Evolutionary conservation across 176 grass and related monocot genomes (phyloP), one percentile per base, ranked within the genome.

Genomic region (Oryza glaberrima): DNA sequence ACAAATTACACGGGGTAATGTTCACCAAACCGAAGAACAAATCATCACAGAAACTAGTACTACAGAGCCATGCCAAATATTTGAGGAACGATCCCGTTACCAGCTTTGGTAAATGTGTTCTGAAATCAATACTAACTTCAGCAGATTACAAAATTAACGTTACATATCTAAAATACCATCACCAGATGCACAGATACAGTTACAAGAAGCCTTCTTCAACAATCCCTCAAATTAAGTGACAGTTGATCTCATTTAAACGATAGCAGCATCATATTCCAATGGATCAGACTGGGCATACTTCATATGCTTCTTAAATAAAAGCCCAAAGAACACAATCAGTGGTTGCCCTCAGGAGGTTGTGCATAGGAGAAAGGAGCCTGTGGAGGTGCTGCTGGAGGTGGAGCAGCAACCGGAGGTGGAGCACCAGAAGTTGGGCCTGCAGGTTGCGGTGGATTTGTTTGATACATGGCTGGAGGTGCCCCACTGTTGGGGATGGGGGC

Each of bases 401-500:
- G 77, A 67, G 84, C 78, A 51, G 49, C 17, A 0, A 73, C 43
- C 51, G 4, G 35, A 36, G 78, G 60, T 6, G 81, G 85, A 88
- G 88, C 74, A 72, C 85, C 89, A 86, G 89, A 65, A 74, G 72
- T 28, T 11, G 52, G 54, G 45, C 82, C 88, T 67, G 90, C 47
- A 76, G 78, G 38, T 69, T 73, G 66, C 47, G 72, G 48, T 79
- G 80, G 89, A 78, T 86, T 88, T 12, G 83, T 56, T 80, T 91
- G 92, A 65, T 91, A 94, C 86, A 88, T 94, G 58, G 12, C 61
- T 68, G 82, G 75, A 83, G 87, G 75, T 14, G 90, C 74, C 67
- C 67, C 65, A n/a, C 66, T 82, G 72, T 75, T 91, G 45, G 86
- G 74, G 38, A 83, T 58, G 3, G 86, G 75, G 7, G 65, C 79